phyloP scores from a whole-genome alignment of 108 stramenopile species.

The Chaetoceros muelleri region DNA sequence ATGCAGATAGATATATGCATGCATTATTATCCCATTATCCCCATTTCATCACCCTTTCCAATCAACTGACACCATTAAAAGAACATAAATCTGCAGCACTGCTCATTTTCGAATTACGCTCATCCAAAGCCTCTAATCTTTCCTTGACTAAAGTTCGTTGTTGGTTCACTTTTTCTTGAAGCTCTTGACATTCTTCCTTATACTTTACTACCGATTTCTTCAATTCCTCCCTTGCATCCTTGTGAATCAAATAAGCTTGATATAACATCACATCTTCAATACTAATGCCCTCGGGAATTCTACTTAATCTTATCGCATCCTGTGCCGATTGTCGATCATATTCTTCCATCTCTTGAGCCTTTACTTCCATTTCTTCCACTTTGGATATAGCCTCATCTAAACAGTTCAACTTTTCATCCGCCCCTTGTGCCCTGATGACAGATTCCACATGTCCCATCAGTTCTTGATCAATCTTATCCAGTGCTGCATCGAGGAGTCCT shows the following conservation, averaged over 20 bases:
- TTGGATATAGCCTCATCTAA: neutral
- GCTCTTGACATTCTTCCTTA: neutral
- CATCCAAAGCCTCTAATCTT: neutral
- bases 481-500: neutral
- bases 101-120: neutral
- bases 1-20: too few species aligned
- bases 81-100: conserved; percentile 1
- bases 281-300: neutral
- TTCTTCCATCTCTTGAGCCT: neutral
- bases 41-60: neutral
- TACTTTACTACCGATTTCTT: neutral
- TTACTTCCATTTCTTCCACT: neutral
- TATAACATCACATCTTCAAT: neutral
- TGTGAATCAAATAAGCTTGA: neutral
- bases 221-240: neutral
- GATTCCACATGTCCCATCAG: neutral
- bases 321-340: neutral
- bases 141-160: neutral
- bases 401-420: neutral
- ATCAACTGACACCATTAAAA: conserved; percentile 1
- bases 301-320: neutral
- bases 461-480: neutral
- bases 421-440: neutral
- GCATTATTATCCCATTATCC: too few species aligned
- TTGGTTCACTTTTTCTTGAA: neutral